Evolutionary conservation across 2,329 filamentous ascomycete species (phyloP).

Genomic region (Neofusicoccum umdonicola): DNA sequence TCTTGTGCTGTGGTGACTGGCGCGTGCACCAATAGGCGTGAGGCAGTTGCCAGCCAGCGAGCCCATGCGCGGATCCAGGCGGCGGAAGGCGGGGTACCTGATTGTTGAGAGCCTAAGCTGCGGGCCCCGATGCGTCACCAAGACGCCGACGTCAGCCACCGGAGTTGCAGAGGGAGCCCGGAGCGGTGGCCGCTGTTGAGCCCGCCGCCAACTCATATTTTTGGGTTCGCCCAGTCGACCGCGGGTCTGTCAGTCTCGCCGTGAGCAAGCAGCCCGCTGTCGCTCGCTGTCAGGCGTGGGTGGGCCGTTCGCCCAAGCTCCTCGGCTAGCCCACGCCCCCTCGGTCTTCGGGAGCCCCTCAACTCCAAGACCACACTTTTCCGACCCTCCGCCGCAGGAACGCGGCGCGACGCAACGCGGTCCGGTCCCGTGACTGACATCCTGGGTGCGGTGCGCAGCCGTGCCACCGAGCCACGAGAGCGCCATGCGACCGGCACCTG

Average conservation of each 20-base stretch:
- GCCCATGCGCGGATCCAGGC: background rate
- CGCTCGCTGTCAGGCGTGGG: background rate
- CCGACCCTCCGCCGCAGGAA: background rate
- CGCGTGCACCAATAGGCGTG: background rate
- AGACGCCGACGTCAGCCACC: background rate
- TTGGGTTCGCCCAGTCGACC: background rate
- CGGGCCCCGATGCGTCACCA: background rate
- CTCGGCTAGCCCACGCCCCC: background rate
- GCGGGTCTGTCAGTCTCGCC: background rate
- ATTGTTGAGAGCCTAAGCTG: conserved; percentile 3
- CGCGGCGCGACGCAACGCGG: background rate
- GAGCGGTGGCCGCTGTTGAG: background rate
- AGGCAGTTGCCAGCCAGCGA: background rate
- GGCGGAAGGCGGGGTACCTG: background rate
- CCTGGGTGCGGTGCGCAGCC: background rate
- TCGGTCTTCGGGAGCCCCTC: background rate
- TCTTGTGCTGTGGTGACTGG: background rate
- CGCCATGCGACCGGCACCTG: background rate
- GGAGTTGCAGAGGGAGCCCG: background rate
- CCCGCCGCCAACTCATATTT: background rate
- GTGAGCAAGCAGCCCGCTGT: background rate
- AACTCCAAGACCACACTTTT: background rate
- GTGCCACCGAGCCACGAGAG: background rate
- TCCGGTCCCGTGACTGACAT: background rate
- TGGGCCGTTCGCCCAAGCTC: background rate